Base-by-base conservation (phyloP, 805 yeast genomes). In the Pichia phayaonensis region DNA sequence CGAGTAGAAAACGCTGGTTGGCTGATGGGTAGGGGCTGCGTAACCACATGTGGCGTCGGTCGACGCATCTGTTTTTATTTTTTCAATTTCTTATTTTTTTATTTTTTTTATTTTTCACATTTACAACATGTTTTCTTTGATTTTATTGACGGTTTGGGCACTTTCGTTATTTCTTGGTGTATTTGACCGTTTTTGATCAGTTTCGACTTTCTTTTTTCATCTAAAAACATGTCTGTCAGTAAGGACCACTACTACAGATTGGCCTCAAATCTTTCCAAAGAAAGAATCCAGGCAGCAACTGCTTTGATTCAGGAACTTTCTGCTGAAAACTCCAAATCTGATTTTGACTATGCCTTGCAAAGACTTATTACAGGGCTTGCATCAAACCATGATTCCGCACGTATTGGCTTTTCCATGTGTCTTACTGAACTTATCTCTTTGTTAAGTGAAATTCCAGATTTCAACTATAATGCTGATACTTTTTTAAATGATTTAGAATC, bases 361-460 rank as follows among this genome's bases (percentile, higher is more conserved):
- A 76, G 98, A 61, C 72, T 92, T 54, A 76, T 88, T 56, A 83
- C 81, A 55, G 97, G 98, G 47, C 70, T 92, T 31, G 73, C 89
- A 5, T 85, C 96, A 7, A 77, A 90, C 16, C 78, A 94, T 60
- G 95, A 86, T 23, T 76, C 89, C 45, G 94, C 96, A 1, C 73
- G 97, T 50, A 68, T 87, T 27, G 98, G 98, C 5, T 92, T 84
- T 61, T 86, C 96, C 2, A 79, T 88, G 75, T 92, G 96, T 43
- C 68, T 92, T 42, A 80, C 90, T 0, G 97, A 92, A 64, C 68
- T 84, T 1, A 61, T 76, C 8, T 46, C 40, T 69, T 71, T 13
- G 60, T 74, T 23, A 11, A 34, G 38, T 34, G 38, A 42, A 36
- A 41, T 29, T 46, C 22, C 54, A 66, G 5, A 60, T 81, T 56